These are phyloP conservation scores for Xylaria sp. DNA, from an alignment of 2,329 filamentous ascomycete species.

Conservation along the genomic window DNA sequence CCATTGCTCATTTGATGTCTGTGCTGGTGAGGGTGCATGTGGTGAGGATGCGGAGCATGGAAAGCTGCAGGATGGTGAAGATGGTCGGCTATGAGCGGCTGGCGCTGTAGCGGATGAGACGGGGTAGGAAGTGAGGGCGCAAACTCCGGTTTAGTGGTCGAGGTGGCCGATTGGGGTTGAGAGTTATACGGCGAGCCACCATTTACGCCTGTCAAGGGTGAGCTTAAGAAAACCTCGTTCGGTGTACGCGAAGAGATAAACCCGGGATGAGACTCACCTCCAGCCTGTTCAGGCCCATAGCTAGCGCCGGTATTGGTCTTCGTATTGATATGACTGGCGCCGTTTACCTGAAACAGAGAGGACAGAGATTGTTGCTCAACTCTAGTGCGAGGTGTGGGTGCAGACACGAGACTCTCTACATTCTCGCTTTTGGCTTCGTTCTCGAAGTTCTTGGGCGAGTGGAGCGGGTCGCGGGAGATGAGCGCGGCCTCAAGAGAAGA, in stretches of 20 bases:
- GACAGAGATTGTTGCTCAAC: conserved; percentile 8
- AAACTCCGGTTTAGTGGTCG: conserved; percentile 29
- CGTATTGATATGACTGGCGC: conserved; percentile 12
- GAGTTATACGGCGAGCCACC: conserved; percentile 17
- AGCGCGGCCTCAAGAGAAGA: conserved; percentile 43
- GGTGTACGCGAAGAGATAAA: background rate
- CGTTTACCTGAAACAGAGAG: conserved; percentile 19
- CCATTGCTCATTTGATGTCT: conserved; percentile 57
- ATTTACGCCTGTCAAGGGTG: conserved; percentile 19
- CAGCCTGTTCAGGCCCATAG: conserved; percentile 20
- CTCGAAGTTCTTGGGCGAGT: conserved; percentile 31
- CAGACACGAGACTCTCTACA: conserved; percentile 37
- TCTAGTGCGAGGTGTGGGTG: conserved; percentile 19
- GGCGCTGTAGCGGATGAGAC: conserved; percentile 30
- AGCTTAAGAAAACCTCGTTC: background rate
- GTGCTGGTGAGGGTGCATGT: conserved; percentile 47
- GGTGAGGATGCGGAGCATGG: conserved; percentile 35
- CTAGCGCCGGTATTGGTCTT: conserved; percentile 7
- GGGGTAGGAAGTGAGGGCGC: conserved; percentile 27
- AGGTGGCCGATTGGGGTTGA: conserved; percentile 34
- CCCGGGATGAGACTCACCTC: conserved; percentile 14
- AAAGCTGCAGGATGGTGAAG: conserved; percentile 30
- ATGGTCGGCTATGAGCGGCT: conserved; percentile 30
- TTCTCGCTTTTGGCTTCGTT: conserved; percentile 33
- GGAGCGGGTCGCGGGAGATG: conserved; percentile 32